phyloP scores from a whole-genome alignment of 2,329 filamentous ascomycete species.

The Fusarium sp. region DNA sequence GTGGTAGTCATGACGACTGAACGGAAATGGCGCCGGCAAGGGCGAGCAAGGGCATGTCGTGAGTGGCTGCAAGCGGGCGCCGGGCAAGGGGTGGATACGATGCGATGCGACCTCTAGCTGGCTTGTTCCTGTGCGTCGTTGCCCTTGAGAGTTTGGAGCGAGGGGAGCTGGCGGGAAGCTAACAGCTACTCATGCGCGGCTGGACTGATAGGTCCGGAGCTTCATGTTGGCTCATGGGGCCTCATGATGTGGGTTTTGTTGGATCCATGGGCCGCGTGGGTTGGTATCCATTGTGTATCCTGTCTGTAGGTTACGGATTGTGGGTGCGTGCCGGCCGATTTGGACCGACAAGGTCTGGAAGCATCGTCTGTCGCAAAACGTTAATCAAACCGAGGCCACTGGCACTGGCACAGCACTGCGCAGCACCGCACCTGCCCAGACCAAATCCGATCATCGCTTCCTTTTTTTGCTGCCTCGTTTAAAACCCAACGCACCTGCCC shows the following conservation, averaged over 20 bases:
- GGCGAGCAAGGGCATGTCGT: slow-evolving; percentile 36
- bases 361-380: slow-evolving; percentile 34
- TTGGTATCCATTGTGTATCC: neutral
- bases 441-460: slow-evolving; percentile 41
- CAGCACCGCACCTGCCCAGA: slow-evolving; percentile 33
- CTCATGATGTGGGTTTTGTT: neutral
- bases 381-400: slow-evolving; percentile 47
- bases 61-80: slow-evolving; percentile 31
- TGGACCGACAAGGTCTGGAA: slow-evolving; percentile 32
- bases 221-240: slow-evolving; percentile 3
- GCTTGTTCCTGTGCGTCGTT: slow-evolving; percentile 38
- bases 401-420: neutral
- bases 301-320: slow-evolving; percentile 19
- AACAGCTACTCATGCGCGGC: neutral
- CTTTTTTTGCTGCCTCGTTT: slow-evolving; percentile 35
- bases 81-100: slow-evolving; percentile 33
- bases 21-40: slow-evolving; percentile 40
- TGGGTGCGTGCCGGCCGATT: slow-evolving; percentile 40
- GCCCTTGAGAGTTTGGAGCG: slow-evolving; percentile 35
- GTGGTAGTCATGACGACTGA: slow-evolving; percentile 37
- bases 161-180: slow-evolving; percentile 15
- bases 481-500: slow-evolving; percentile 42
- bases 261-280: slow-evolving; percentile 9
- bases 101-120: slow-evolving; percentile 31
- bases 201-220: slow-evolving; percentile 1